Evolutionary conservation across 306 rosid genomes (phyloP).

Genomic region (Macrotyloma uniflorum): DNA sequence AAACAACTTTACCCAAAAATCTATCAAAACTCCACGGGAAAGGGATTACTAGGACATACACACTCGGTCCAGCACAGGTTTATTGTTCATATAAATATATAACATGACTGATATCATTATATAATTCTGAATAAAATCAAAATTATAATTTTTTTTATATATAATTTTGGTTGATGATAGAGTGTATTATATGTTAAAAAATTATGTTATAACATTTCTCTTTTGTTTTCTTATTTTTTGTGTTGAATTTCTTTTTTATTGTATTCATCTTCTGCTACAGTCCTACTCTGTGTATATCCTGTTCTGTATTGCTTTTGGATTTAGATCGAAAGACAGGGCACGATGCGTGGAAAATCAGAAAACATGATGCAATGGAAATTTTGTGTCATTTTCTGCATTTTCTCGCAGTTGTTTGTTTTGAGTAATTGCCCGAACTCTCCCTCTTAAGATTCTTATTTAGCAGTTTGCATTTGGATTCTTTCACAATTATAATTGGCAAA

Average conservation of each 20-base stretch:
- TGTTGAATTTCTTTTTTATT: background rate
- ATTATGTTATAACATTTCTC: too few species aligned
- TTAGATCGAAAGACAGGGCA: constrained; percentile 25
- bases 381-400: background rate
- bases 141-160: background rate
- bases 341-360: background rate
- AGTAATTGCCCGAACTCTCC: background rate
- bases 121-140: background rate
- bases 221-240: too few species aligned
- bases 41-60: constrained; percentile 5
- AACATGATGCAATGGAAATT: background rate
- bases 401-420: background rate
- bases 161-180: background rate
- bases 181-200: too few species aligned
- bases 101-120: background rate
- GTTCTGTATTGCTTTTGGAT: constrained; percentile 4
- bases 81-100: background rate
- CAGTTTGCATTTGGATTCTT: constrained; percentile 6
- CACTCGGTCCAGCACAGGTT: constrained; percentile 27
- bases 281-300: background rate
- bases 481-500: background rate
- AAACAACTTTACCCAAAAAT: constrained; percentile 55
- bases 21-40: constrained; percentile 28
- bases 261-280: constrained; percentile 1
- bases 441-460: background rate